Percentiles rank a stretch among this genome's conserved stretches.
These are phyloP conservation scores for Pyrus bretschneideri DNA, from an alignment of 306 rosid species.

Conservation along the genomic window DNA sequence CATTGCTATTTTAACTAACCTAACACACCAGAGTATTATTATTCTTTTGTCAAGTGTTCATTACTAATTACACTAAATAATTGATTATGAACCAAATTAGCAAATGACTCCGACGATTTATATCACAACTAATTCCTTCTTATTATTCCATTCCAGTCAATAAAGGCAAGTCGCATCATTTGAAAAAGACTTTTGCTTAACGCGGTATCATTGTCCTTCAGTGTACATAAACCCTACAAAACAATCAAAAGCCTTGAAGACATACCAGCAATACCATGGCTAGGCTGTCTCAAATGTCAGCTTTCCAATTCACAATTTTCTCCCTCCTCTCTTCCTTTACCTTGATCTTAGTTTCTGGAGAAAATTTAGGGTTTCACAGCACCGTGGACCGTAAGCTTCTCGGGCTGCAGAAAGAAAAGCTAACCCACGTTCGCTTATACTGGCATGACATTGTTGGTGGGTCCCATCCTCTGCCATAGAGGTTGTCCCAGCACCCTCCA, in stretches of 20 bases:
- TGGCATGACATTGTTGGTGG: constrained; percentile 55
- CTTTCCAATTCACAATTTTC: neutral
- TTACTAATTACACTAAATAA: too few relatives aligned
- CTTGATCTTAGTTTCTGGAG: neutral
- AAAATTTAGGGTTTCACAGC: constrained; percentile 16
- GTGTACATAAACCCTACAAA: neutral
- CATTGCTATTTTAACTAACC: neutral
- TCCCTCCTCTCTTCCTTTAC: constrained; percentile 1
- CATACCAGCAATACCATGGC: neutral
- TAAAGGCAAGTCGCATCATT: neutral
- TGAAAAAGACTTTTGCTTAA: neutral
- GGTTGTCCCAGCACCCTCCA: constrained; percentile 8
- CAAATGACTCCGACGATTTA: too few relatives aligned
- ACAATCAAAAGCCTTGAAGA: neutral
- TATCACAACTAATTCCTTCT: neutral
- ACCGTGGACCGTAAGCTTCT: constrained; percentile 21
- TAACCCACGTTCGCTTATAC: constrained; percentile 52
- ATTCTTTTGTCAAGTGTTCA: neutral
- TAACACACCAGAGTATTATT: too few relatives aligned
- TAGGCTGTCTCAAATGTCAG: neutral
- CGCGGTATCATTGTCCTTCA: neutral
- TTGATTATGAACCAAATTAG: too few relatives aligned
- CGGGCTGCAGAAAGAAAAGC: constrained; percentile 38
- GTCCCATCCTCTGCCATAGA: constrained; percentile 2
- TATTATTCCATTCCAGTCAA: neutral